Evolutionary conservation across 352 stramenopile species (phyloP).

Genomic region (Globisporangium apiculatum): DNA sequence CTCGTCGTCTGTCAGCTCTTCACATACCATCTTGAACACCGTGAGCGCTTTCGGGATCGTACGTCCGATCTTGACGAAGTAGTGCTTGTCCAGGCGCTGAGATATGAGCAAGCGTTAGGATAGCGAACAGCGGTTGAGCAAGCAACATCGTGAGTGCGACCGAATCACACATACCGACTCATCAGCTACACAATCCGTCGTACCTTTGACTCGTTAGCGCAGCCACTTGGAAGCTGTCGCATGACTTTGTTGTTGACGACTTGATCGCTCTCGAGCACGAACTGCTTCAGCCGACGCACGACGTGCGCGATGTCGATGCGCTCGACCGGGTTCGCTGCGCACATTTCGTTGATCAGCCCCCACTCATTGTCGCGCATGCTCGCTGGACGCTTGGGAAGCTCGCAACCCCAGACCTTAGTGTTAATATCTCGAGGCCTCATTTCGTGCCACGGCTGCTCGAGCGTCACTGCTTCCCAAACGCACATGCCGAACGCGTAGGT

Average conservation of each 20-base stretch:
- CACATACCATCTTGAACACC: background rate
- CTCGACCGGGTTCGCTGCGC: background rate
- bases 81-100: background rate
- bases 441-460: background rate
- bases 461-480: constrained; percentile 3
- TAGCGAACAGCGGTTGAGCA: background rate
- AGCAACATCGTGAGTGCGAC: background rate
- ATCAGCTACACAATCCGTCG: background rate
- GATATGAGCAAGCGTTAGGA: background rate
- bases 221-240: background rate
- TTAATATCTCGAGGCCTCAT: background rate
- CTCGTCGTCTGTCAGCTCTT: background rate
- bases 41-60: background rate
- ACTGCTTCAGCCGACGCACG: constrained; percentile 1
- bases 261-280: background rate
- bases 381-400: constrained; percentile 1
- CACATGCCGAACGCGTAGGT: constrained; percentile 23
- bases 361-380: constrained; percentile 5
- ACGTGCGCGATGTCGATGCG: background rate
- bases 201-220: background rate
- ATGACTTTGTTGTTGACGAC: background rate
- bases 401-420: background rate
- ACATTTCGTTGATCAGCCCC: constrained; percentile 1
- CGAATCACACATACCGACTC: background rate
- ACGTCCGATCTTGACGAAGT: background rate